Conservation (phyloP, 495 filamentous ascomycete species). For the Podospora appendiculata region DNA sequence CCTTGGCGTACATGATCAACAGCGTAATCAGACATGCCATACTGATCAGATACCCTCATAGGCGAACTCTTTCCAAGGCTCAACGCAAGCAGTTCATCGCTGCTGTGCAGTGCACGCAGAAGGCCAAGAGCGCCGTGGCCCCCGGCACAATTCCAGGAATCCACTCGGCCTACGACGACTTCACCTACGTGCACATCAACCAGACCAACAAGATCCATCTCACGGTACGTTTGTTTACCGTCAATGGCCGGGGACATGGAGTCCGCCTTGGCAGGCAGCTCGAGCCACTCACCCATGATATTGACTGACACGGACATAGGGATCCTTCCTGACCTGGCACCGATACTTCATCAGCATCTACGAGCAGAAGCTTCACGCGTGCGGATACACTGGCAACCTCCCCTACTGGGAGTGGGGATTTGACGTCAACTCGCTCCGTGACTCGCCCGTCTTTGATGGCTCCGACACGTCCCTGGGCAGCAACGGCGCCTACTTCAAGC, state of each 20-base stretch:
- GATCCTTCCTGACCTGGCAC: slow-evolving; percentile 65
- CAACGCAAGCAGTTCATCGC: slow-evolving; percentile 53
- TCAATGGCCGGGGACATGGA: background rate
- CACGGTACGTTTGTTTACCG: slow-evolving; percentile 22
- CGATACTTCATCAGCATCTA: slow-evolving; percentile 57
- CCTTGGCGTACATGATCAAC: background rate
- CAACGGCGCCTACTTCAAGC: slow-evolving; percentile 43
- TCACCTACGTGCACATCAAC: slow-evolving; percentile 58
- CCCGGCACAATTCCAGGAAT: slow-evolving; percentile 21
- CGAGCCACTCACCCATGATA: background rate
- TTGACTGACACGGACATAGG: slow-evolving; percentile 19
- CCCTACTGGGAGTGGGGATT: slow-evolving; percentile 60
- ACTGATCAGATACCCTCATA: slow-evolving; percentile 10
- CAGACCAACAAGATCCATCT: slow-evolving; percentile 54
- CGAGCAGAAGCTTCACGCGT: slow-evolving; percentile 62
- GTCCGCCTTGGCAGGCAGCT: background rate
- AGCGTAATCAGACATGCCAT: background rate
- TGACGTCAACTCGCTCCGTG: slow-evolving; percentile 36
- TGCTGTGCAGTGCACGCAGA: slow-evolving; percentile 58
- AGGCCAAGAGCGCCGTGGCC: slow-evolving; percentile 35
- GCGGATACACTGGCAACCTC: slow-evolving; percentile 45
- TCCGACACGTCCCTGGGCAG: slow-evolving; percentile 50
- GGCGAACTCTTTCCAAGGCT: slow-evolving; percentile 36
- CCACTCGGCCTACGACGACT: slow-evolving; percentile 51
- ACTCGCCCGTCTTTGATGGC: slow-evolving; percentile 56